A percentile compares a stretch with the other conserved stretches of the same genome.
Evolutionary conservation across 495 filamentous ascomycete species (phyloP).

Genomic region (Tuber indicum): DNA sequence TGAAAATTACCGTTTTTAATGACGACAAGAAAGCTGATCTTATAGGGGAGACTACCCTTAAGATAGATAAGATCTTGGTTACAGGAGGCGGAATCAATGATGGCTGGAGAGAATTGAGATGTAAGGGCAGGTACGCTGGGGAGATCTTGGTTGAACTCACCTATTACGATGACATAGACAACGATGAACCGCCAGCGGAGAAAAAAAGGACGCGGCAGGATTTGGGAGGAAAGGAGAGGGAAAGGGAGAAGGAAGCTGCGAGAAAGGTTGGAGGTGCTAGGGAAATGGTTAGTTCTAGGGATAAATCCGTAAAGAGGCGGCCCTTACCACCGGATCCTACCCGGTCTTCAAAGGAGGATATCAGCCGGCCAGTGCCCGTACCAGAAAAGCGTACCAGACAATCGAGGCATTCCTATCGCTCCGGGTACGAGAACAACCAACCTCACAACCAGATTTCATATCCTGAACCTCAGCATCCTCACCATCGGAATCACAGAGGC

Average conservation of each 20-base stretch:
- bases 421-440: conserved; percentile 20
- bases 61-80: conserved; percentile 71
- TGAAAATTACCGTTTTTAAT: conserved; percentile 95
- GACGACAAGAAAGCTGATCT: conserved; percentile 94
- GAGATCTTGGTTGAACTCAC: conserved; percentile 93
- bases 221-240: conserved; percentile 30
- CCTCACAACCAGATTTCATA: conserved; percentile 13
- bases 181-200: conserved; percentile 50
- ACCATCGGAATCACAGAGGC: conserved; percentile 15
- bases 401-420: conserved; percentile 32
- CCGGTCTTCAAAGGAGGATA: conserved; percentile 24
- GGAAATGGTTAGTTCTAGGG: conserved; percentile 31
- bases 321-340: conserved; percentile 35
- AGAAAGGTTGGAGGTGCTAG: conserved; percentile 37
- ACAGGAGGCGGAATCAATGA: conserved; percentile 86
- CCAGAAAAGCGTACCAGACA: conserved; percentile 27
- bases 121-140: conserved; percentile 87
- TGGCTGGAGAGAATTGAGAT: conserved; percentile 79
- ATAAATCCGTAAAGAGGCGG: conserved; percentile 31
- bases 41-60: conserved; percentile 87
- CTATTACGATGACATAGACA: conserved; percentile 84
- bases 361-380: conserved; percentile 22
- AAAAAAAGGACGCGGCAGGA: conserved; percentile 20
- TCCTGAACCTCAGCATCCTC: conserved; percentile 17
- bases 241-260: conserved; percentile 29